Evolutionary conservation across 2,329 filamentous ascomycete species (phyloP), one percentile per base, ranked within the genome.

Genomic region (Claviceps pusilla): DNA sequence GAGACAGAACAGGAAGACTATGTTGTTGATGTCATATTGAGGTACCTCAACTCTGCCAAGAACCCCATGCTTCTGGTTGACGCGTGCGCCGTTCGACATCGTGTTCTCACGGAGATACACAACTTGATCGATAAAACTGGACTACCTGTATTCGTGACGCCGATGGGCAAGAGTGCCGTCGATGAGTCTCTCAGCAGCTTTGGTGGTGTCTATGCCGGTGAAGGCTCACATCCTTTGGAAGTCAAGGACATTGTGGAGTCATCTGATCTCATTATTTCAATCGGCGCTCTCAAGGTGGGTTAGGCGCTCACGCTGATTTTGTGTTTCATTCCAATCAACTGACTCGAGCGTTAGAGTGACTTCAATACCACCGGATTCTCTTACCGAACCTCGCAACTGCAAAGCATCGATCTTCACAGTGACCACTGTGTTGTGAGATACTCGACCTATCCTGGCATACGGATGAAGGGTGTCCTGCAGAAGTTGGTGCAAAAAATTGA

Each of bases 101-200:
- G 83, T 46, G 84, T 86, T 16, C 68, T 90, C 1, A 68, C 80
- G 1, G 87, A 93, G 67, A 82, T 89, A 19, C 81, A 87, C 60
- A 78, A 79, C 7, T 73, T 95, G 16, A 73, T 94, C 52, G 74
- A 83, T 57, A 87, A 84, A 67, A 87, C 87, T 1, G 75, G 80
- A 4, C 73, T 95, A 7, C 89, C 89, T 4, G 84, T 87, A 0
- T 94, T 93, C 61, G 86, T 90, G n/a, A 86, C 88, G 0, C 87
- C 89, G 2, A 94, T 94, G 86, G 89, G 89, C 49, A 95, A 95
- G 71, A 80, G 88, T 19, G 86, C 86, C 24, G 78, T 95, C 49
- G 78, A 93, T 62, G 89, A 95, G 68, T 78, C 78, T 2, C 76
- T 86, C 49, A 73, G 77, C n/a, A 86, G 80, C 63, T 95, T 85